These are phyloP conservation scores for Papiliotrema fonsecae DNA, from an alignment of 1,284 basidiomycete genomes.

Conservation along the genomic window DNA sequence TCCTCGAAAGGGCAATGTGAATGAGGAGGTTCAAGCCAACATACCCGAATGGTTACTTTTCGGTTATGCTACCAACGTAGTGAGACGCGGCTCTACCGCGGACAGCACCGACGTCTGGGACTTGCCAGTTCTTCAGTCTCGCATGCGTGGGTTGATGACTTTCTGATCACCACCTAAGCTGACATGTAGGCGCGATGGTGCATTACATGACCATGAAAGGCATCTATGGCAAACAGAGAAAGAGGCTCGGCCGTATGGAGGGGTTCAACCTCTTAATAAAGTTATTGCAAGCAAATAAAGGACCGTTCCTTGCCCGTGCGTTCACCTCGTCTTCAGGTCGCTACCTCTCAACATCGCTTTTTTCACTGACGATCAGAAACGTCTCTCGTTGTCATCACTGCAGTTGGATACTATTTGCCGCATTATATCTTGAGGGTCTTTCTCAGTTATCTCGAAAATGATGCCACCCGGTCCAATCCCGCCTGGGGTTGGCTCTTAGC, in stretches of 20 bases:
- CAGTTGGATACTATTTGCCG: constrained; percentile 69
- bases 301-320: constrained; percentile 38
- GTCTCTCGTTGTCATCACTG: constrained; percentile 58
- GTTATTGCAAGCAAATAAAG: constrained; percentile 42
- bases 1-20: constrained; percentile 36
- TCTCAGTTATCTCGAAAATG: constrained; percentile 65
- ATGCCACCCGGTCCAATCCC: constrained; percentile 51
- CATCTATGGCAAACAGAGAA: constrained; percentile 35
- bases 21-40: constrained; percentile 50
- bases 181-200: constrained; percentile 28
- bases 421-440: constrained; percentile 68
- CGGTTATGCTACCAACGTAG: constrained; percentile 75
- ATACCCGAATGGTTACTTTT: constrained; percentile 65
- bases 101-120: constrained; percentile 76
- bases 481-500: constrained; percentile 51
- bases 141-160: constrained; percentile 68
- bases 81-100: constrained; percentile 69
- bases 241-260: constrained; percentile 29
- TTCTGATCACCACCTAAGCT: neutral
- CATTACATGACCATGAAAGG: constrained; percentile 33
- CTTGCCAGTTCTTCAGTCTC: constrained; percentile 67
- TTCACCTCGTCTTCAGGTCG: constrained; percentile 1
- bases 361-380: constrained; percentile 47
- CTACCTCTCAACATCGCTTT: too few species aligned
- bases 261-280: constrained; percentile 44